These are phyloP conservation scores for Neurospora sp. DNA, from an alignment of 495 filamentous ascomycete species.

Conservation along the genomic window DNA sequence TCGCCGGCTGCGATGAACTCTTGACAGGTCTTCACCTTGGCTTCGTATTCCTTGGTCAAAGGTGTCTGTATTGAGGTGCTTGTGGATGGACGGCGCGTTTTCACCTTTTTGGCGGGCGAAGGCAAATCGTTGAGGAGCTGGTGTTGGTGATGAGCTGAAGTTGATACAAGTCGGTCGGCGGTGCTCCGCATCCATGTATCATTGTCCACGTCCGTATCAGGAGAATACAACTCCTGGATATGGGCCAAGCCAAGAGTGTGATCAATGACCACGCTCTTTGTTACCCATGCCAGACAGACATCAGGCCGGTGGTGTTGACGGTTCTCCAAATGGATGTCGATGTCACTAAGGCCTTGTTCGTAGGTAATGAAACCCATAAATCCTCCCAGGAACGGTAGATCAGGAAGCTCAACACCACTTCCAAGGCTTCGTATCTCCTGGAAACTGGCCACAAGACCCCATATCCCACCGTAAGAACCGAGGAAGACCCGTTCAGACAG, in stretches of 20 bases:
- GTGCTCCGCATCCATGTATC: slow-evolving; percentile 23
- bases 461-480: slow-evolving; percentile 33
- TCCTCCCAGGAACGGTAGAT: slow-evolving; percentile 72
- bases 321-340: slow-evolving; percentile 33
- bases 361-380: slow-evolving; percentile 88
- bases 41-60: slow-evolving; percentile 46
- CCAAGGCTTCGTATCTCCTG: slow-evolving; percentile 40
- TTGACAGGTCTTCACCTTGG: slow-evolving; percentile 60
- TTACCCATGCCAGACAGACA: slow-evolving; percentile 65
- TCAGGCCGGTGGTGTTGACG: slow-evolving; percentile 52
- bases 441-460: slow-evolving; percentile 47
- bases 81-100: slow-evolving; percentile 11
- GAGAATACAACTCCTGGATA: slow-evolving; percentile 49
- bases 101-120: slow-evolving; percentile 1
- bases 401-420: slow-evolving; percentile 10
- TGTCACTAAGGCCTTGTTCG: slow-evolving; percentile 63
- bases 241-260: slow-evolving; percentile 49
- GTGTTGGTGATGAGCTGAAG: not conserved
- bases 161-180: slow-evolving; percentile 19
- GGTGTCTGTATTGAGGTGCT: slow-evolving; percentile 31
- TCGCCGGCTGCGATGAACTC: slow-evolving; percentile 63
- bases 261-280: slow-evolving; percentile 73
- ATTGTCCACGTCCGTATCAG: slow-evolving; percentile 21
- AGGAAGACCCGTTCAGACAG: slow-evolving; percentile 22
- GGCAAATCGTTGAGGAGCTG: not conserved